A percentile compares a stretch with the other conserved stretches of the same genome.
Evolutionary conservation across 345 rosid species (phyloP).

Genomic region (Populus nigra): DNA sequence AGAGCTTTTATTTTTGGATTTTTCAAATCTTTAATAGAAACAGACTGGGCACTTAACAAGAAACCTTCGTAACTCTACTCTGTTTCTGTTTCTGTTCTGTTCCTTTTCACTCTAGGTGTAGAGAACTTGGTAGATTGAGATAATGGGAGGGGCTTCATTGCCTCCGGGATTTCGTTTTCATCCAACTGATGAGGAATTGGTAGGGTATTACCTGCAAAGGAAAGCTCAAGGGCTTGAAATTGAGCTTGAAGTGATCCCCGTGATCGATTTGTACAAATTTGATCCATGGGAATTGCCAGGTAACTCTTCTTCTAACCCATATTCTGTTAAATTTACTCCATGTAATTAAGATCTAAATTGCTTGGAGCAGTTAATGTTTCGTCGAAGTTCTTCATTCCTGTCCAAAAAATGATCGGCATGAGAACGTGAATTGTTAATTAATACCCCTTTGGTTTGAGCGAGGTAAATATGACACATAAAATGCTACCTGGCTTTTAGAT

Average conservation of each 20-base stretch:
- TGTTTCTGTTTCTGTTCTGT: conserved; percentile 13
- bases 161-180: conserved; percentile 95
- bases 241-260: conserved; percentile 82
- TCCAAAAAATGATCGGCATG: neutral
- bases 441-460: neutral
- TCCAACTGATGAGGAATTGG: conserved; percentile 84
- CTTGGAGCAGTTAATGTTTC: neutral
- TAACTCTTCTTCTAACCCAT: conserved; percentile 15
- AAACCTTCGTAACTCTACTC: conserved; percentile 10
- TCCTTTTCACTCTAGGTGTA: neutral
- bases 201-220: conserved; percentile 78
- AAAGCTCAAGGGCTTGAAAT: conserved; percentile 64
- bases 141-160: conserved; percentile 62
- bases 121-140: conserved; percentile 11
- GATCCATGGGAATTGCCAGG: conserved; percentile 98
- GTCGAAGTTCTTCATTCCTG: neutral
- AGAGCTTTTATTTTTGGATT: conserved; percentile 76
- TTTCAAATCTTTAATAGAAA: conserved; percentile 63
- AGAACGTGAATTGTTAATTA: neutral
- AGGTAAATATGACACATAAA: neutral
- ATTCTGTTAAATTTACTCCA: neutral
- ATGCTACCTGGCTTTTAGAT: neutral
- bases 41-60: conserved; percentile 43
- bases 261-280: conserved; percentile 78
- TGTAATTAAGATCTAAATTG: neutral